Percentiles rank a stretch among this genome's conserved stretches.
Conservation (phyloP, 2,329 filamentous ascomycete genomes). For the Phialemoniopsis sp. region DNA sequence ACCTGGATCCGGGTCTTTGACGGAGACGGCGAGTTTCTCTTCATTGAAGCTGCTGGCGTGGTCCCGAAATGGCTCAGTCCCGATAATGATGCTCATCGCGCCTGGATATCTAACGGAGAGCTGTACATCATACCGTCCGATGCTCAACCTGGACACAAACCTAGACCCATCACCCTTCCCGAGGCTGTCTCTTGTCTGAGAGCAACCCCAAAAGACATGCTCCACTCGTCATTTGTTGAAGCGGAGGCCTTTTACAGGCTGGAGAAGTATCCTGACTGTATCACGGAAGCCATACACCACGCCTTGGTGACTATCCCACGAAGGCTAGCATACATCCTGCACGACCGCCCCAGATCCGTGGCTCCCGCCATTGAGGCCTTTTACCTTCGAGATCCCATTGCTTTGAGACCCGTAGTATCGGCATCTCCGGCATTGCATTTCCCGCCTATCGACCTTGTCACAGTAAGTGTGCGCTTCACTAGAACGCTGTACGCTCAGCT, state of each 20-base stretch:
- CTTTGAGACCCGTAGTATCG: constrained; percentile 64
- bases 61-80: constrained; percentile 89
- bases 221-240: constrained; percentile 73
- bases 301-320: constrained; percentile 72
- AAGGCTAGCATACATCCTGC: constrained; percentile 75
- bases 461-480: constrained; percentile 76
- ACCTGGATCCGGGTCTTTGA: constrained; percentile 83
- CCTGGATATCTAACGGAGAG: constrained; percentile 81
- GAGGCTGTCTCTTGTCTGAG: constrained; percentile 62
- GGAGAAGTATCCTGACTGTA: constrained; percentile 75
- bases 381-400: constrained; percentile 80
- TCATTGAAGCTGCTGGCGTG: constrained; percentile 87
- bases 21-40: constrained; percentile 89
- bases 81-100: constrained; percentile 79
- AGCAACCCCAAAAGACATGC: constrained; percentile 50
- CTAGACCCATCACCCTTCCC: constrained; percentile 51
- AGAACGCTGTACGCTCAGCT: constrained; percentile 88
- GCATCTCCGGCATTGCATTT: constrained; percentile 56
- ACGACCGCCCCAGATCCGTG: constrained; percentile 69
- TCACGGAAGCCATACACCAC: constrained; percentile 71
- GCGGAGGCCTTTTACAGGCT: constrained; percentile 88
- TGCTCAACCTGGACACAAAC: constrained; percentile 17
- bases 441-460: constrained; percentile 73
- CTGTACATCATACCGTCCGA: constrained; percentile 67
- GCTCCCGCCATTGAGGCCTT: constrained; percentile 86